A percentile compares a stretch with the other conserved stretches of the same genome.
Evolutionary conservation across 192 early-diverging fungal genomes (phyloP).

Genomic region (Coemansia sp.): DNA sequence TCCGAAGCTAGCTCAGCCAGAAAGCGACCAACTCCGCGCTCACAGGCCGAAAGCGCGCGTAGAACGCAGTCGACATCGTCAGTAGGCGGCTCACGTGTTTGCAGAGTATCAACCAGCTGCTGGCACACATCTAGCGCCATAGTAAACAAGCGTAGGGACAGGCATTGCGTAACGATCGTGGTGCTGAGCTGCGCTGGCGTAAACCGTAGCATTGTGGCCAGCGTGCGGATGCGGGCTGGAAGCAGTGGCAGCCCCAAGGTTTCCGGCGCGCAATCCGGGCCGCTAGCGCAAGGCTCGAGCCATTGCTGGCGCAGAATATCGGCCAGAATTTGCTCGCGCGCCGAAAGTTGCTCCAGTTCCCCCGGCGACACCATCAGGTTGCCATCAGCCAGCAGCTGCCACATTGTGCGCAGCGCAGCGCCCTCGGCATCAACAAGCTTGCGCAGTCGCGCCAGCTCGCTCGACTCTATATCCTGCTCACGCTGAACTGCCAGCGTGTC

Average conservation of each 20-base stretch:
- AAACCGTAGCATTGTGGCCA: constrained; percentile 36
- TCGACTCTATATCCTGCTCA: not conserved
- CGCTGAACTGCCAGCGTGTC: constrained; percentile 4
- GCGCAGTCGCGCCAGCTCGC: constrained; percentile 15
- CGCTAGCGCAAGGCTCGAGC: constrained; percentile 8
- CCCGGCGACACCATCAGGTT: constrained; percentile 46
- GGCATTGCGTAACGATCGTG: constrained; percentile 10
- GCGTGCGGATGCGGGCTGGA: constrained; percentile 16
- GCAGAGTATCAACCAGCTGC: constrained; percentile 8
- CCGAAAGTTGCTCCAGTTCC: constrained; percentile 26
- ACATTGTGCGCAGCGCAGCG: constrained; percentile 17
- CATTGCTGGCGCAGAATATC: constrained; percentile 39
- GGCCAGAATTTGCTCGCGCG: constrained; percentile 29
- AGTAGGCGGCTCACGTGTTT: too few species aligned
- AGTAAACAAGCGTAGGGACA: constrained; percentile 5
- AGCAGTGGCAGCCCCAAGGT: constrained; percentile 15
- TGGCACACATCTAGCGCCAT: constrained; percentile 39
- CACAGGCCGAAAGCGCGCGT: constrained; percentile 22
- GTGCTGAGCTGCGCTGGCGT: constrained; percentile 13
- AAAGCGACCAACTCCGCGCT: constrained; percentile 14
- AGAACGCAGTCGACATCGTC: not conserved
- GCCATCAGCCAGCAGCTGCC: constrained; percentile 43
- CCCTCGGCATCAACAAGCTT: constrained; percentile 16
- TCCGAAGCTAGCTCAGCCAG: constrained; percentile 6
- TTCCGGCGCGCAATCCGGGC: not conserved